Conservation (phyloP, 148 eudicot species). For the Rhododendron vialii region DNA sequence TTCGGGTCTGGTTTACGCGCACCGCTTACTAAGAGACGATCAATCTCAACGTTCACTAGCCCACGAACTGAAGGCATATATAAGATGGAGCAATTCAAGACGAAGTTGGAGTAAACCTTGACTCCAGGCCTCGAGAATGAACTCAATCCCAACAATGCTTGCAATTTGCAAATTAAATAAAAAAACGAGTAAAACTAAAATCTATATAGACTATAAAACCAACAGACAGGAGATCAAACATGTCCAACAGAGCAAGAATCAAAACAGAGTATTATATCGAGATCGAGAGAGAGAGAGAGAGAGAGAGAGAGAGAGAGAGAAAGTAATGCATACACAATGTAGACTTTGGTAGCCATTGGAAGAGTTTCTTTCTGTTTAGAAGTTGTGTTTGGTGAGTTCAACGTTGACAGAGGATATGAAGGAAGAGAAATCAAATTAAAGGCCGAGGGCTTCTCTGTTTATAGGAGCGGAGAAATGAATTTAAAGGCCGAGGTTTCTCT, state of each 20-base stretch:
- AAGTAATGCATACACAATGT: constrained; percentile 44
- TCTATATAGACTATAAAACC: too few relatives aligned
- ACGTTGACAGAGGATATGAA: not conserved
- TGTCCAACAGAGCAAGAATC: not conserved
- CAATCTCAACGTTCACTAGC: not conserved
- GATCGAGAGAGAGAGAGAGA: too few relatives aligned
- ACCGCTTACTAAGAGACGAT: not conserved
- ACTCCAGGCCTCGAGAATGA: too few relatives aligned
- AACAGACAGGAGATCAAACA: too few relatives aligned
- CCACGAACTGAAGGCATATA: not conserved
- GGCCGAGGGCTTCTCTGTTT: too few relatives aligned
- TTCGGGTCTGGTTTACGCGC: too few relatives aligned
- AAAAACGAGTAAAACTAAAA: not conserved
- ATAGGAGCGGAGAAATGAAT: too few relatives aligned
- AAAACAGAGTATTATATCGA: not conserved
- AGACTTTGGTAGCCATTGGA: constrained; percentile 58
- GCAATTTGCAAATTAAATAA: not conserved
- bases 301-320: not conserved
- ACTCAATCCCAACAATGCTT: not conserved
- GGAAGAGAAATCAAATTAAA: not conserved
- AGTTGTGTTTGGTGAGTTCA: not conserved
- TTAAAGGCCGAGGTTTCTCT: too few relatives aligned
- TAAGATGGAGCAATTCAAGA: not conserved
- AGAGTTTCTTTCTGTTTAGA: not conserved
- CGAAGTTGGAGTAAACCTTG: not conserved